These are phyloP conservation scores for Aegle marmelos DNA, from an alignment of 345 rosid genomes.

Conservation along the genomic window DNA sequence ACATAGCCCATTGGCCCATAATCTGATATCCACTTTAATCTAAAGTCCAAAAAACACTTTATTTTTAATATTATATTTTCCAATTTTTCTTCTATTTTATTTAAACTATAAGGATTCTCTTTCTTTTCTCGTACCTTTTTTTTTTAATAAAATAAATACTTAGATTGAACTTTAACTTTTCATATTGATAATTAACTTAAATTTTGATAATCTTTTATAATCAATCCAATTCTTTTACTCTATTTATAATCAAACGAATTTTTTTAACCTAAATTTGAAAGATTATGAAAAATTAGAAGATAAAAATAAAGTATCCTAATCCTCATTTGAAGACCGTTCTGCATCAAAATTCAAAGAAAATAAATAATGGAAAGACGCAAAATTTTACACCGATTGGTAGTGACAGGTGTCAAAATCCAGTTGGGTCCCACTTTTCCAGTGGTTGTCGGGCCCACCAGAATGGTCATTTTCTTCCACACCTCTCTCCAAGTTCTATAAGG, in stretches of 20 bases:
- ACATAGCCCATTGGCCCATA: neutral
- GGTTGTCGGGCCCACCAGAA: neutral
- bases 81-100: neutral
- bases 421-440: neutral
- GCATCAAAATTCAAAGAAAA: neutral
- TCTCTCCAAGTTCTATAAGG: neutral
- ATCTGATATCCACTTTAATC: neutral
- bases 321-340: neutral
- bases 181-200: too few relatives aligned
- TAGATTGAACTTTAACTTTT: too few relatives aligned
- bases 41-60: neutral
- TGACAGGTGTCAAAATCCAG: neutral
- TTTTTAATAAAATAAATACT: too few relatives aligned
- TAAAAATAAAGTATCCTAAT: too few relatives aligned
- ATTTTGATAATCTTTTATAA: too few relatives aligned
- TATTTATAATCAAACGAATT: too few relatives aligned
- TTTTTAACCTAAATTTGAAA: too few relatives aligned
- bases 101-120: too few relatives aligned
- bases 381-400: neutral
- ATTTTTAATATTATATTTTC: too few relatives aligned
- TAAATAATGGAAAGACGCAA: neutral
- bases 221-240: too few relatives aligned
- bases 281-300: too few relatives aligned
- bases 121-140: too few relatives aligned
- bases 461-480: neutral